These are phyloP conservation scores for Mycena alexandri DNA, from an alignment of 768 basidiomycete species.

Conservation along the genomic window DNA sequence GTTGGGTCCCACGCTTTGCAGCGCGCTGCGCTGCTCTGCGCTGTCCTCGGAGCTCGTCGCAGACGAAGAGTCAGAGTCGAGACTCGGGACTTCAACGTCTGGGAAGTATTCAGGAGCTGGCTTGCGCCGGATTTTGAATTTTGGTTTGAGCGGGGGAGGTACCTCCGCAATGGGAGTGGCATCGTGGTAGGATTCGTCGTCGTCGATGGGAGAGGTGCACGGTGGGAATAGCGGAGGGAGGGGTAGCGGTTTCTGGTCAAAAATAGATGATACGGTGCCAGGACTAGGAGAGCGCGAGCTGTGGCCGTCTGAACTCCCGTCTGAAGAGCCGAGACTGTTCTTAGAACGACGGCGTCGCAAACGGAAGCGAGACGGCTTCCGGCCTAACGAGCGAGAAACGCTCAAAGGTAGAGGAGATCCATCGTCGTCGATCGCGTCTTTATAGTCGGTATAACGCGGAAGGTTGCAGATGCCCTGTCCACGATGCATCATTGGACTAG, in stretches of 20 bases:
- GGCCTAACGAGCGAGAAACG: background rate
- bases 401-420: background rate
- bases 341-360: constrained; percentile 7
- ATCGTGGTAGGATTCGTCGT: constrained; percentile 16
- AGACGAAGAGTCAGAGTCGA: constrained; percentile 5
- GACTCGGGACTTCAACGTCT: background rate
- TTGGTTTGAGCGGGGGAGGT: background rate
- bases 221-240: constrained; percentile 23
- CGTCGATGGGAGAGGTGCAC: constrained; percentile 20
- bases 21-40: background rate
- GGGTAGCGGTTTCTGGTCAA: constrained; percentile 16
- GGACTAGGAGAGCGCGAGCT: constrained; percentile 28
- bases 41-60: background rate
- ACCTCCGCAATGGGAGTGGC: background rate
- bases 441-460: constrained; percentile 19
- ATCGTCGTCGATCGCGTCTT: background rate
- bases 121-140: constrained; percentile 29
- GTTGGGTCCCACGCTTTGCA: constrained; percentile 29
- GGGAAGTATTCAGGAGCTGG: constrained; percentile 24
- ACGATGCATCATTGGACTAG: constrained; percentile 10
- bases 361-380: constrained; percentile 18
- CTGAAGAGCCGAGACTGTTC: constrained; percentile 18
- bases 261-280: background rate
- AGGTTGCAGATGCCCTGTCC: constrained; percentile 21
- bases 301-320: constrained; percentile 9